These are phyloP conservation scores for Pichia sp. DNA, from an alignment of 1,139 yeast genomes.

Conservation along the genomic window DNA sequence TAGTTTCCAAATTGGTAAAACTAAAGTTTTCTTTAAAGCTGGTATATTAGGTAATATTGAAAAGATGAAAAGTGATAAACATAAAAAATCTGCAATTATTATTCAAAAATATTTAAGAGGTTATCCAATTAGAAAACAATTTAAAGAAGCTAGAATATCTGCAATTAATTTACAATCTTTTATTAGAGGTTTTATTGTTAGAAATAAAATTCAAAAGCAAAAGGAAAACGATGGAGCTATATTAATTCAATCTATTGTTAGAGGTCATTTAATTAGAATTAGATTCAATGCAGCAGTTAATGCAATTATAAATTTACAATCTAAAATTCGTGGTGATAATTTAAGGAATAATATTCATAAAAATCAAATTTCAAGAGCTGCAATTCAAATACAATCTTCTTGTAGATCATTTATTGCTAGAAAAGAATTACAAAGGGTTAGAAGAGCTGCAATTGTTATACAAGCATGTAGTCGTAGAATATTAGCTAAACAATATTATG, in stretches of 20 bases:
- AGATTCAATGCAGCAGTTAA: conserved; percentile 38
- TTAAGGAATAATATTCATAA: conserved; percentile 35
- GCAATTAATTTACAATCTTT: conserved; percentile 55
- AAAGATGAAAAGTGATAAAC: conserved; percentile 72
- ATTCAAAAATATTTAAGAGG: conserved; percentile 83
- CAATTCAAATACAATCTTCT: conserved; percentile 61
- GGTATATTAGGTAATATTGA: conserved; percentile 93
- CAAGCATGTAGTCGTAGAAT: conserved; percentile 78
- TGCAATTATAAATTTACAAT: conserved; percentile 59
- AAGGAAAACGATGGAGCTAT: conserved; percentile 62
- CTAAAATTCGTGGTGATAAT: conserved; percentile 57
- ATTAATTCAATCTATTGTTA: conserved; percentile 61
- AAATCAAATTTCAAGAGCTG: conserved; percentile 44
- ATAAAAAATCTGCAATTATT: conserved; percentile 69
- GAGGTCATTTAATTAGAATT: conserved; percentile 57
- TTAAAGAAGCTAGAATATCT: conserved; percentile 48
- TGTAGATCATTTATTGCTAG: conserved; percentile 56
- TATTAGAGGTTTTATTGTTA: conserved; percentile 55
- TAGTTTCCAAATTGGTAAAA: conserved; percentile 79
- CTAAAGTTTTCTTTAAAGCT: conserved; percentile 92
- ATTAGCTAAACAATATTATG: conserved; percentile 61
- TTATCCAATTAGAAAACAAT: conserved; percentile 56
- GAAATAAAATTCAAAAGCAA: conserved; percentile 52
- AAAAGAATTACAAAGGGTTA: conserved; percentile 35
- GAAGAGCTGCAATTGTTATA: conserved; percentile 55